phyloP scores from a whole-genome alignment of 2,329 filamentous ascomycete species.

The Monilinia vaccinii-corymbosi region DNA sequence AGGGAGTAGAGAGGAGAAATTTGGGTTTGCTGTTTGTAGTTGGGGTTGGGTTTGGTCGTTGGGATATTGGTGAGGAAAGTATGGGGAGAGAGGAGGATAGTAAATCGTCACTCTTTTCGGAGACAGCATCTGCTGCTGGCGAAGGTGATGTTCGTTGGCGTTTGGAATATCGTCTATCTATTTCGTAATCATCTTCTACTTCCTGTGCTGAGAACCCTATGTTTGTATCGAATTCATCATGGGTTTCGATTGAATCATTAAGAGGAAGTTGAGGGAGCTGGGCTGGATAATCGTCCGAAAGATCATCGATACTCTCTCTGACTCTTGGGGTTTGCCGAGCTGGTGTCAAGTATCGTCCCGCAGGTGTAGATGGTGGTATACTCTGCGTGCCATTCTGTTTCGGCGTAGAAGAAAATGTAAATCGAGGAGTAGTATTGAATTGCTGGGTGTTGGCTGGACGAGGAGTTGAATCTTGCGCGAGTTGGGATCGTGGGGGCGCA shows the following conservation, averaged over 20 bases:
- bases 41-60: slow-evolving; percentile 15
- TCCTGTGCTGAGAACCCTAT: slow-evolving; percentile 13
- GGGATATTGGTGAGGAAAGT: slow-evolving; percentile 22
- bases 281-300: slow-evolving; percentile 9
- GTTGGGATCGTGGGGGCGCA: slow-evolving; percentile 15
- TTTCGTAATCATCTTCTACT: slow-evolving; percentile 18
- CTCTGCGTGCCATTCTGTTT: slow-evolving; percentile 19
- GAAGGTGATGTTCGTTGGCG: slow-evolving; percentile 24
- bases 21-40: slow-evolving; percentile 20
- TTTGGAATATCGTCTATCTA: slow-evolving; percentile 21
- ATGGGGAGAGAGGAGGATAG: slow-evolving; percentile 19
- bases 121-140: slow-evolving; percentile 10
- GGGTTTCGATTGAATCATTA: slow-evolving; percentile 23
- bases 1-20: slow-evolving; percentile 25
- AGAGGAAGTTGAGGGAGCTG: slow-evolving; percentile 13
- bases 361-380: slow-evolving; percentile 20
- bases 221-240: slow-evolving; percentile 14
- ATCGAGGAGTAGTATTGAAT: slow-evolving; percentile 30
- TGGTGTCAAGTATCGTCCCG: slow-evolving; percentile 24
- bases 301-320: slow-evolving; percentile 22
- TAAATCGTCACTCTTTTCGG: slow-evolving; percentile 10
- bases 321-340: slow-evolving; percentile 13
- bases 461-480: slow-evolving; percentile 20
- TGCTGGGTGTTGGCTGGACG: slow-evolving; percentile 21
- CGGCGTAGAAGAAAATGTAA: slow-evolving; percentile 27